These are phyloP conservation scores for Aspergillus versicolor DNA, from an alignment of 2,329 filamentous ascomycete species.

Conservation along the genomic window DNA sequence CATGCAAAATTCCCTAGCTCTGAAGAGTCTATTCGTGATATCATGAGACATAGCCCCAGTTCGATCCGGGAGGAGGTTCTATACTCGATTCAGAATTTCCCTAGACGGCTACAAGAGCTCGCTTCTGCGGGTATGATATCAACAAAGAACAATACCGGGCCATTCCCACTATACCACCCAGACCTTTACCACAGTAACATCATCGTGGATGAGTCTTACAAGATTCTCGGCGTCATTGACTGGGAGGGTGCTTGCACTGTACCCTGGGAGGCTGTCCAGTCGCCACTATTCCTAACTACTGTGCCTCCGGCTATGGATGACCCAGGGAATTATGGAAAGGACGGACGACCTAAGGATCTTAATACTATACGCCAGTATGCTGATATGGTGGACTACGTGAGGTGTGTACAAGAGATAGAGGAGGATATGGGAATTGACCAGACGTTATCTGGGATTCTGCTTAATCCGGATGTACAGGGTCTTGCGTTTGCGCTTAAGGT, in stretches of 20 bases:
- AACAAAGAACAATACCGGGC: constrained; percentile 3
- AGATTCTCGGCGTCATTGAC: constrained; percentile 15
- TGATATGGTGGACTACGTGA: background rate
- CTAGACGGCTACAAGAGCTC: background rate
- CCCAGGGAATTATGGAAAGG: constrained; percentile 7
- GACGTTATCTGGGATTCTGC: background rate
- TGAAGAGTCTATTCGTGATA: constrained; percentile 8
- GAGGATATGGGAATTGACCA: background rate
- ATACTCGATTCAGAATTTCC: background rate
- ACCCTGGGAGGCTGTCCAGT: constrained; percentile 11
- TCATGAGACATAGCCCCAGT: background rate
- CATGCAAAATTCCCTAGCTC: constrained; percentile 10
- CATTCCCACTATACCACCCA: constrained; percentile 15
- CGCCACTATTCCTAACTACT: constrained; percentile 10
- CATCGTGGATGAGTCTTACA: constrained; percentile 15
- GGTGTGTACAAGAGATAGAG: background rate
- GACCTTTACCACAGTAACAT: constrained; percentile 21
- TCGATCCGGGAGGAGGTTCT: background rate
- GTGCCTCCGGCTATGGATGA: constrained; percentile 16
- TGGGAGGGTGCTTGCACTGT: constrained; percentile 17
- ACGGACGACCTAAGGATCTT: constrained; percentile 4
- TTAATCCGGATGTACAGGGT: background rate
- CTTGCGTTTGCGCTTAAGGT: constrained; percentile 10
- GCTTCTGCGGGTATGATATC: background rate
- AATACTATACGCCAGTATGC: background rate